Evolutionary conservation across 768 basidiomycete genomes (phyloP), one percentile per base, ranked within the genome.

Genomic region (Cystoderma amianthinum): DNA sequence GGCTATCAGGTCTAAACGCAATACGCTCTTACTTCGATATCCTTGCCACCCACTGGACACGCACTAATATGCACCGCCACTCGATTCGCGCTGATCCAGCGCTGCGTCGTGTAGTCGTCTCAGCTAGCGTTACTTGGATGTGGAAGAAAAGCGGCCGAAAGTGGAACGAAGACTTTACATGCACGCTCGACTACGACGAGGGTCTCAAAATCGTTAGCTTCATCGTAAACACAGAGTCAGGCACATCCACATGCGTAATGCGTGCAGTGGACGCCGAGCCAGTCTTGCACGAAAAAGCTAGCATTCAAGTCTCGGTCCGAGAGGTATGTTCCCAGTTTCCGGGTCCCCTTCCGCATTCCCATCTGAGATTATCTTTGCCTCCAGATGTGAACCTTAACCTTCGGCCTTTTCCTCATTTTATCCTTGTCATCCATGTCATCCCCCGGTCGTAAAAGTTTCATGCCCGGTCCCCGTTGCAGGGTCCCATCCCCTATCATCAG

Each of bases 1-100:
- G 63, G 9, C 49, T 72, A 4, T 51, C 57, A 21, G 72, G 72
- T 6, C 46, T 60, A 11, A 72, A 73, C 40, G 72, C 68, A 12
- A 55, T 73, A 20, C 67, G 71, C 15, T 74, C 72, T 1, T 74
- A 73, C 47, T 71, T 73, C 38, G 71, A 74, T 51, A 53, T 73
- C 33, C 51, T 72, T 21, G 60, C 67, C 12, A 70, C 70, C 2
- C 62, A 73, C 47, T 74, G 66, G 64, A 58, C 54, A 3, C 65
- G 71, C 5, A 55, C 63, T 1, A 48, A 60, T 16, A 44, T 61
- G 13, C 15, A 52, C 40, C 42, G 50, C 20, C 50, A 59, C 44
- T 38, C 50, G 44, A 45, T 55, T 4, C 44, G 50, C 12, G 53
- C 59, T 3, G 56, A 63, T 20, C 30, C 51, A 4, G 45, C 46